A percentile compares a stretch with the other conserved stretches of the same genome.
Conservation (phyloP, 2,329 filamentous ascomycete genomes). For the Neurospora crassa region DNA sequence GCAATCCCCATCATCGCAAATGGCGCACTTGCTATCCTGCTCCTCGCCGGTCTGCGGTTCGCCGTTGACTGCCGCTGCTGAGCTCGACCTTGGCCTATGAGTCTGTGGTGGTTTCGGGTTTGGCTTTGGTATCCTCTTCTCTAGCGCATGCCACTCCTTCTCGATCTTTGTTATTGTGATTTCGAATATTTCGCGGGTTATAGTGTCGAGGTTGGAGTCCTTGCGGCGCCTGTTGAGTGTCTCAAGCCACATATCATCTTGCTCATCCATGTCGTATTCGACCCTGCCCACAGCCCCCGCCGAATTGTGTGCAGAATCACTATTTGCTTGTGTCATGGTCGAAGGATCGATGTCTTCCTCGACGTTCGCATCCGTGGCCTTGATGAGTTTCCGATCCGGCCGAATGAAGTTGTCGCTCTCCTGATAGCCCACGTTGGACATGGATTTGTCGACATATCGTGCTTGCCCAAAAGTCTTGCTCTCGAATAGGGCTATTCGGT, state of each 20-base stretch:
- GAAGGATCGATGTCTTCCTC: conserved; percentile 49
- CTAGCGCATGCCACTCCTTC: conserved; percentile 93
- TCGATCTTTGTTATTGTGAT: conserved; percentile 98
- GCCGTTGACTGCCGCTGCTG: conserved; percentile 89
- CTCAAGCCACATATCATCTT: conserved; percentile 94
- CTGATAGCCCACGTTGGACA: conserved; percentile 94
- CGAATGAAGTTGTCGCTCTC: conserved; percentile 84
- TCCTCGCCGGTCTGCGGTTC: conserved; percentile 83
- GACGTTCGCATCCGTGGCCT: conserved; percentile 47
- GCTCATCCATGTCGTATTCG: conserved; percentile 99
- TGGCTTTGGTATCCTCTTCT: conserved; percentile 93
- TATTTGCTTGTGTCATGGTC: conserved; percentile 41
- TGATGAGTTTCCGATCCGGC: conserved; percentile 63
- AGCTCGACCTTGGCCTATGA: conserved; percentile 84
- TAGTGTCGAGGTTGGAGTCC: conserved; percentile 63
- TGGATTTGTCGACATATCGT: conserved; percentile 89
- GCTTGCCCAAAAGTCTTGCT: conserved; percentile 76
- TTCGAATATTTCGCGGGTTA: conserved; percentile 91
- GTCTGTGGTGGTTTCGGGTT: conserved; percentile 95
- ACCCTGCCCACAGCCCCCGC: conserved; percentile 62
- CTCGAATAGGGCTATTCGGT: conserved; percentile 72
- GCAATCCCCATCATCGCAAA: conserved; percentile 98
- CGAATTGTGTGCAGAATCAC: conserved; percentile 38
- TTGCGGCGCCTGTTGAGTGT: conserved; percentile 71
- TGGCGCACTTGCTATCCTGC: conserved; percentile 93